phyloP scores from a whole-genome alignment of 2,329 filamentous ascomycete species.

The Thelonectria discophora region DNA sequence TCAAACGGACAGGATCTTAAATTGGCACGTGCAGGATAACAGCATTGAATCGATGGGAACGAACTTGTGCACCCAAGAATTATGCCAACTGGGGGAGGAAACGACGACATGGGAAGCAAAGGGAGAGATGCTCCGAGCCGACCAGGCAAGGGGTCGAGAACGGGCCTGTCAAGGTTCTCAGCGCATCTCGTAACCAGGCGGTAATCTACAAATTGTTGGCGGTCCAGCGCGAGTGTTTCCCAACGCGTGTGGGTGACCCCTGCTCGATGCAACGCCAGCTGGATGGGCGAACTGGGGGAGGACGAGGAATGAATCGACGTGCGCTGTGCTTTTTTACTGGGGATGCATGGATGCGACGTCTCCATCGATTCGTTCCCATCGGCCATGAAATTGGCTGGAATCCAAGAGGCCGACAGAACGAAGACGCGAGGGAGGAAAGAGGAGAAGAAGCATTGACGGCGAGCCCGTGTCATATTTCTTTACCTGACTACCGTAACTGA shows the following conservation, averaged over 20 bases:
- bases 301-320: neutral
- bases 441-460: neutral
- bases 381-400: neutral
- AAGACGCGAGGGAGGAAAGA: neutral
- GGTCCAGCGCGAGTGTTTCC: neutral
- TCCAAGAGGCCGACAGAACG: neutral
- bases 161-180: neutral
- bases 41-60: neutral
- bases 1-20: neutral
- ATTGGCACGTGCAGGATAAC: constrained; percentile 4
- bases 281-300: neutral
- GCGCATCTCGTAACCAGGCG: neutral
- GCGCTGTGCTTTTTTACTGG: neutral
- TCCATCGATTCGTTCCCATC: neutral
- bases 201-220: neutral
- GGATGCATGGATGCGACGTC: neutral
- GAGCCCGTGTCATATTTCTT: neutral
- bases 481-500: too few relatives aligned
- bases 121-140: neutral
- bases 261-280: neutral
- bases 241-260: neutral
- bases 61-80: neutral
- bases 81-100: neutral
- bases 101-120: neutral
- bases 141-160: neutral